Evolutionary conservation across 2,329 filamentous ascomycete genomes (phyloP), one percentile per base, ranked within the genome.

Genomic region (Apiospora malaysiana): DNA sequence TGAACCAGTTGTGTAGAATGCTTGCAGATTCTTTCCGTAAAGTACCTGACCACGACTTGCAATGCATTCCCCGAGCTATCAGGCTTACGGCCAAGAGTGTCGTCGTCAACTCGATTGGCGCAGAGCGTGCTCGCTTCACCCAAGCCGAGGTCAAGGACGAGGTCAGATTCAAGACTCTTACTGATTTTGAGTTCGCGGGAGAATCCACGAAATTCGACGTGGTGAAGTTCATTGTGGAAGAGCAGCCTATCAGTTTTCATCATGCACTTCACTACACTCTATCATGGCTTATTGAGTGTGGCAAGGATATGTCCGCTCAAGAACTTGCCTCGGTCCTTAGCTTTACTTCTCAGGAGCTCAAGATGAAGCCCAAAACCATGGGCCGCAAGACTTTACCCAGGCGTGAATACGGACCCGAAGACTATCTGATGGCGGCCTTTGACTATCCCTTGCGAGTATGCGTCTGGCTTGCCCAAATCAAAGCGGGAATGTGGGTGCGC

Each of bases 391-490:
- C 83, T n/a, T 82, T 90, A 78, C 86, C 88, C 0, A 86, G 86
- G 69, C 86, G 87, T 27, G 86, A 89, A 21, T 87, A 89, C 73
- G 85, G 84, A 0, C 83, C 92, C 0, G 93, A 97, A 76, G 94
- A 97, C 79, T 91, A 95, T 77, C 85, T 97, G 27, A 91, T 97
- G 80, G 92, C 93, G 1, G 90, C 94, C 68, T 97, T 99, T 77
- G 96, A 99, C 80, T 97, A 94, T 77, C 95, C 97, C 0, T 85
- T 99, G 4, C 89, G 97, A 69, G 95, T 98, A 0, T 98, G 94
- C 79, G 94, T 94, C 25, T 99, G 96, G 96, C 86, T 99, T 43
- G 93, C 96, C 7, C 97, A 99, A 83, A 98, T 99, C 90, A 97
- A 97, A 81, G 94, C 95, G 23, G 94, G 94, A 68, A 97, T 98